Evolutionary conservation across 2,329 filamentous ascomycete genomes (phyloP).

Genomic region (Alternaria angustiovoidea): DNA sequence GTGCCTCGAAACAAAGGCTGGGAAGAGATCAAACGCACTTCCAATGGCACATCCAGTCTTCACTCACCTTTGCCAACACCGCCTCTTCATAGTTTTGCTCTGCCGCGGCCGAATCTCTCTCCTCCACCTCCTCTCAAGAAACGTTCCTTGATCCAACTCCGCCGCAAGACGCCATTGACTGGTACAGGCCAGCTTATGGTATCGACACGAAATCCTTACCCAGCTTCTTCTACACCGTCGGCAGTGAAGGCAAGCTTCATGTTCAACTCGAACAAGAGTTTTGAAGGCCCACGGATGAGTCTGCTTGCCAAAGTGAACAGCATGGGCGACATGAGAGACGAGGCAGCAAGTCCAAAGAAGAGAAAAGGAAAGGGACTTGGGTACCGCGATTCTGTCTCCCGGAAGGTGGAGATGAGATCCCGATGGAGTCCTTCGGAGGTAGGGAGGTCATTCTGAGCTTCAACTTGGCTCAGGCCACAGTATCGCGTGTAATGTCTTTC

Average conservation of each 20-base stretch:
- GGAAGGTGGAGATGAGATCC: not conserved
- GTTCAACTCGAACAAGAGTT: constrained; percentile 20
- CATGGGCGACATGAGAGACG: constrained; percentile 18
- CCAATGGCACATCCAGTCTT: constrained; percentile 8
- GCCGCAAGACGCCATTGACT: constrained; percentile 27
- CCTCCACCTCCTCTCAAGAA: constrained; percentile 19
- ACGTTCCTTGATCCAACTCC: constrained; percentile 26
- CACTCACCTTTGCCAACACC: constrained; percentile 6
- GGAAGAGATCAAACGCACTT: constrained; percentile 40
- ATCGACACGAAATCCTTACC: constrained; percentile 20
- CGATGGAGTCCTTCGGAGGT: not conserved
- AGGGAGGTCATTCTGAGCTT: not conserved
- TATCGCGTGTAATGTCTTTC: not conserved
- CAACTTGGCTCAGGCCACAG: not conserved
- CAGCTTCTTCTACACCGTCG: constrained; percentile 20
- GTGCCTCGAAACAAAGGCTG: constrained; percentile 31
- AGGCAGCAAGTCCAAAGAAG: not conserved
- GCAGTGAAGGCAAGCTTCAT: constrained; percentile 30
- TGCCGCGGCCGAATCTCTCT: constrained; percentile 13
- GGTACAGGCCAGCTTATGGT: constrained; percentile 27
- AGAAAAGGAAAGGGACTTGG: not conserved
- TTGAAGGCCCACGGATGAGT: constrained; percentile 30
- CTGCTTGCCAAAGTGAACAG: constrained; percentile 18
- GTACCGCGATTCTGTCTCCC: constrained; percentile 1
- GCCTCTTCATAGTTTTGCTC: constrained; percentile 10